Base-by-base conservation (phyloP, 129 eudicot genomes). In the Silybum marianum region DNA sequence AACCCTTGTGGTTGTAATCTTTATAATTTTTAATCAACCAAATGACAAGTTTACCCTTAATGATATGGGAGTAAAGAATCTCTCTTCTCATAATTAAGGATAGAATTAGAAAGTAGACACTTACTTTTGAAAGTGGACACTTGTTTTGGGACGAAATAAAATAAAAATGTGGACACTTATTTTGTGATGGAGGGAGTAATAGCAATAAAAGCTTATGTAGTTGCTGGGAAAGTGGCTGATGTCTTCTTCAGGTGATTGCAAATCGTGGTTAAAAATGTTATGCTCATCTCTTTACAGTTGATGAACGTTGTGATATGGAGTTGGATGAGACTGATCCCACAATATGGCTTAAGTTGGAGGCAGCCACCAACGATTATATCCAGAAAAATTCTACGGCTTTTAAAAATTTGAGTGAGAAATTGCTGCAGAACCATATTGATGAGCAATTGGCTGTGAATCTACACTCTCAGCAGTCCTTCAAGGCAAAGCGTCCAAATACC, bases 261-360 rank as follows among this genome's bases (percentile, higher is more conserved):
- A 39, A 10, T 71, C 30, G 72, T 76, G 77, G 40, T 58, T 67
- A 51, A 77, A 65, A 4, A 54, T 38, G 44, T 40, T 70, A 24
- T 54, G 58, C 28, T 63, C 32, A 48, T 42, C 24, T 85, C 30
- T 77, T 71, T 78, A 81, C 89, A 95, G 98, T 92, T 86, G 98
- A 95, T 84, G 98, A 95, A 69, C 96, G 98, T 14, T 95, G 97
- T 85, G 98, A 95, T 76, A 95, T 95, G 98, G 98, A 90, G 87
- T 86, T 95, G 66, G 98, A 95, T 88, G 98, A 95, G 74, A 95
- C 98, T 69, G 98, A 95, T 78, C 98, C 98, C 23, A 88, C 93
- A 28, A 73, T 91, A 62, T 95, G 98, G 98, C 83, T 89, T 81
- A 92, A 78, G 86, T 77, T 95, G 80, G 98, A 95, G 89, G 88